A percentile compares a stretch with the other conserved stretches of the same genome.
These are phyloP conservation scores for Debaryomyces prosopidis DNA, from an alignment of 805 yeast species.

Conservation along the genomic window DNA sequence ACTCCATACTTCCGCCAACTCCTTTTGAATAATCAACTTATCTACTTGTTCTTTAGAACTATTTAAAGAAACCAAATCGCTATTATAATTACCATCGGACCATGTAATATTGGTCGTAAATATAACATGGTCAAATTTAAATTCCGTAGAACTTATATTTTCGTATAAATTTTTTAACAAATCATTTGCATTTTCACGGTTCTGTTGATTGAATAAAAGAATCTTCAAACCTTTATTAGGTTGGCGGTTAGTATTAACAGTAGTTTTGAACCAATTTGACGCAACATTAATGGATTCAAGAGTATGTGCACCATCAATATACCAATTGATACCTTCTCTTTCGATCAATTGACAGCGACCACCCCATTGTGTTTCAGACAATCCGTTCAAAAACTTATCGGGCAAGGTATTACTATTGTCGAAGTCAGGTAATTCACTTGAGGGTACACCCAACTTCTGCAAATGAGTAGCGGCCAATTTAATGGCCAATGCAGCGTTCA, in stretches of 20 bases:
- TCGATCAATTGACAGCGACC: slow-evolving; percentile 85
- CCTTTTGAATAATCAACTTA: slow-evolving; percentile 75
- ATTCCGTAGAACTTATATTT: slow-evolving; percentile 33
- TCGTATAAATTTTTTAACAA: slow-evolving; percentile 57
- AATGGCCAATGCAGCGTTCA: slow-evolving; percentile 87
- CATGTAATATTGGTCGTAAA: slow-evolving; percentile 93
- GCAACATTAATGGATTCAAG: slow-evolving; percentile 84
- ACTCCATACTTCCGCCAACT: slow-evolving; percentile 70
- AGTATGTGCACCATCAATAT: slow-evolving; percentile 95
- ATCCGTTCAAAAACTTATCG: slow-evolving; percentile 53
- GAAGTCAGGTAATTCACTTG: slow-evolving; percentile 23
- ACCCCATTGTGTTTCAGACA: slow-evolving; percentile 79
- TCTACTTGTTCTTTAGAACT: slow-evolving; percentile 78
- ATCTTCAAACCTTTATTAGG: slow-evolving; percentile 40
- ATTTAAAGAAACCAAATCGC: slow-evolving; percentile 84
- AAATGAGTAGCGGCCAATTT: slow-evolving; percentile 66
- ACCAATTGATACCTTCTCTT: slow-evolving; percentile 62
- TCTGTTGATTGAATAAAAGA: slow-evolving; percentile 90
- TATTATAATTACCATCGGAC: slow-evolving; percentile 75
- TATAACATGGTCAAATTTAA: slow-evolving; percentile 70
- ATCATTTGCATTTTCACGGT: slow-evolving; percentile 72
- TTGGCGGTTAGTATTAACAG: slow-evolving; percentile 9
- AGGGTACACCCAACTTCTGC: slow-evolving; percentile 42
- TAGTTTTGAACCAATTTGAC: slow-evolving; percentile 66
- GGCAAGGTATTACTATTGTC: slow-evolving; percentile 40